Evolutionary conservation across 1,139 yeast genomes (phyloP), one percentile per base, ranked within the genome.

Genomic region (Pichia sp.): DNA sequence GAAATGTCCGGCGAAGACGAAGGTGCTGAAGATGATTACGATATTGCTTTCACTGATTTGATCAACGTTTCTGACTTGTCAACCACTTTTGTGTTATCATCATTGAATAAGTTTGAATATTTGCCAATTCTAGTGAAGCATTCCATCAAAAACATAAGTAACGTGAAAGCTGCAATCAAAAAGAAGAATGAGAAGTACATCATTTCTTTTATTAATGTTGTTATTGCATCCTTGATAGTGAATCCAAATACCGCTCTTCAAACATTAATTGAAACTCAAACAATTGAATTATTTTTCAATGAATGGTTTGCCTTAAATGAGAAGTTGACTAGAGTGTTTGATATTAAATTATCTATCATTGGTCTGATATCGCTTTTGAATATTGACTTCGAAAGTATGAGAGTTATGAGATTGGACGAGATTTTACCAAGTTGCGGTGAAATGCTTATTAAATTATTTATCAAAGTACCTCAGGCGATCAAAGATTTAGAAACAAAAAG

Each of bases 261-360:
- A 28, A 61, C 71, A n/a, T 66, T 92, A 46, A 71, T 73, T 49
- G 70, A 72, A 42, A 58, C 63, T 16, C 65, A 71, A 27, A 68
- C 71, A 43, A 62, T 79, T 8, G 68, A 68, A 28, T 55, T 64
- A 3, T 80, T 87, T 57, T 77, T 90, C 56, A 70, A 71, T 38
- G 61, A 71, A 38, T 92, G 97, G 97, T 75, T 86, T 54, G 67
- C 72, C 5, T 49, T 61, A 36, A 68, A 79, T 44, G 75, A 81
- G 4, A 66, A 68, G 38, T 72, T 84, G 53, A 70, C 73, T n/a
- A 70, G 95, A 49, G 95, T 87, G 3, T 85, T 75, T 56, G 97
- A 90, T 64, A 72, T 87, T 62, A 88, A 88, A 62, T 65, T 92
- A 38, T 77, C 86, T 1, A 68, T 78, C 3, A 64, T 90, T 52